Evolutionary conservation across 179 eudicot species (phyloP), one percentile per base, ranked within the genome.

Genomic region (Patellifolia procumbens): DNA sequence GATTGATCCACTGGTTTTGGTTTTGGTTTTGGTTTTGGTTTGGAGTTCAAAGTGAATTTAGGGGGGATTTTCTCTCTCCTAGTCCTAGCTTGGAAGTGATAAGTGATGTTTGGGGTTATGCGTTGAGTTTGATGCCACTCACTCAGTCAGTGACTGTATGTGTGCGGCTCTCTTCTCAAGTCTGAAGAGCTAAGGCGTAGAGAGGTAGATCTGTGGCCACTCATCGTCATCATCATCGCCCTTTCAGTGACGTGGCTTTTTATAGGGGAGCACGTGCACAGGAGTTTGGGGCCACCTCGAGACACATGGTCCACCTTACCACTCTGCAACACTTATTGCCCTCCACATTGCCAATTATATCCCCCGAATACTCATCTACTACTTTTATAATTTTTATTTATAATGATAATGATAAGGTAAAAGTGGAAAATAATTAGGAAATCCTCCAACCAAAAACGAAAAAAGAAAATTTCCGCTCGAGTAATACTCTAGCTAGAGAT

Each of bases 191-290:
- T 34, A 34, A 37, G 35, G 13, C 16, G 29, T 17, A 51, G 56
- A 29, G 72, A 16, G 58, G 53, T 42, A 72, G 81, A 80, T 80
- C 81, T 68, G 73, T 62, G 74, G 66, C 73, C 55, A 71, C 70
- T 72, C 63, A 73, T 72, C 56, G 72, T 52, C 76, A 73, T 81
- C 84, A 81, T 55, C 53, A 56, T 37, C 62, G 22, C 19, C 63
- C 56, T 48, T n/a, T 28, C 42, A 72, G 20, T 85, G 87, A 85
- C 85, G 83, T 85, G 87, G 83, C 80, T 64, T 71, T 80, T 66
- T 65, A 74, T 80, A 74, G 78, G 75, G 31, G 4, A 59, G 77
- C 87, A 85, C 82, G 87, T 84, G 85, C 82, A 48, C 15, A 4
- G 64, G 53, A 28, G 62, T 37, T 82, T 68, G 76, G 75, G 80